Conservation (phyloP, 2,329 filamentous ascomycete species). For the Penicillium paneum region DNA sequence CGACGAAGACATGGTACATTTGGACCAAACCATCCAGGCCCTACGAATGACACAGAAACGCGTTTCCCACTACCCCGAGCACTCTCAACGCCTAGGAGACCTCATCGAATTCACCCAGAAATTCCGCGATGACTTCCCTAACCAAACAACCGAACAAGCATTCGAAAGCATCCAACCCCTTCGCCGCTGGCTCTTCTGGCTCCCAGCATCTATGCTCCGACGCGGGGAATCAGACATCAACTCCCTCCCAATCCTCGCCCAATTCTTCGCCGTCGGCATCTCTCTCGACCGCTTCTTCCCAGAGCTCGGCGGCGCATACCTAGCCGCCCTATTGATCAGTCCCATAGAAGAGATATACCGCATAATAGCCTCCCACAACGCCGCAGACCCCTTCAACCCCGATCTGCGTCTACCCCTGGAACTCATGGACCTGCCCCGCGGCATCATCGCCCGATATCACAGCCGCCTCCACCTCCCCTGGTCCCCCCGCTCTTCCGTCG, state of each 20-base stretch:
- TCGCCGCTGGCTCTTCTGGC: slow-evolving; percentile 92
- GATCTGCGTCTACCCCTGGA: slow-evolving; percentile 61
- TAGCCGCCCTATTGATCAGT: slow-evolving; percentile 71
- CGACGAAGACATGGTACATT: slow-evolving; percentile 67
- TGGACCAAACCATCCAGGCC: slow-evolving; percentile 65
- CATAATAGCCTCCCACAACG: slow-evolving; percentile 67
- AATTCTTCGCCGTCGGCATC: slow-evolving; percentile 86
- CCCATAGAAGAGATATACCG: slow-evolving; percentile 85
- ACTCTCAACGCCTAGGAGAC: slow-evolving; percentile 65
- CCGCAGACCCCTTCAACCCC: slow-evolving; percentile 55
- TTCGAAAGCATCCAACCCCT: slow-evolving; percentile 87
- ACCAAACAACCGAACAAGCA: slow-evolving; percentile 72
- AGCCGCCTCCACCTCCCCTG: slow-evolving; percentile 69
- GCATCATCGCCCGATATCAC: slow-evolving; percentile 67
- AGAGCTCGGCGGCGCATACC: slow-evolving; percentile 85
- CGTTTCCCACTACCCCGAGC: slow-evolving; percentile 66
- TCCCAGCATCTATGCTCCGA: slow-evolving; percentile 80
- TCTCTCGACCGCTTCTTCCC: slow-evolving; percentile 88
- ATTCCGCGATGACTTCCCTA: slow-evolving; percentile 66
- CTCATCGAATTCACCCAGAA: slow-evolving; percentile 70
- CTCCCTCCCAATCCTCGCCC: slow-evolving; percentile 77
- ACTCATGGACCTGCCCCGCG: slow-evolving; percentile 70
- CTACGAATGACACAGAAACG: slow-evolving; percentile 58
- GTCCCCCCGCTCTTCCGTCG: slow-evolving; percentile 42
- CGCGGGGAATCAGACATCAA: slow-evolving; percentile 71